phyloP scores from a whole-genome alignment of 2,329 filamentous ascomycete genomes.

The Metarhizium sp. region DNA sequence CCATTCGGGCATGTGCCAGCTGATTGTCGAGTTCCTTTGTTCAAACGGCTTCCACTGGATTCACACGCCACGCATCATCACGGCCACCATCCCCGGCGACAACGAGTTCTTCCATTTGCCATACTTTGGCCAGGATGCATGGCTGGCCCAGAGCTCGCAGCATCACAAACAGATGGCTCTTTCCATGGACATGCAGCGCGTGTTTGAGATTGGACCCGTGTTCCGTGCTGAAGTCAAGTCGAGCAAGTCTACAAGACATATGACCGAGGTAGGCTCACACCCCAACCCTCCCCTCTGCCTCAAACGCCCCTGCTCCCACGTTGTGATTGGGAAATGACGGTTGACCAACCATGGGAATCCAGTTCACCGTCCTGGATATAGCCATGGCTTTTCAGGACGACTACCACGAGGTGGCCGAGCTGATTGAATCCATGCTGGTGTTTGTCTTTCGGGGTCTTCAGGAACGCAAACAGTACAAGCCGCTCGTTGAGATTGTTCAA shows the following conservation, averaged over 20 bases:
- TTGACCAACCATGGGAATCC: neutral
- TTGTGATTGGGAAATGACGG: neutral
- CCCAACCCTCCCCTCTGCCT: neutral
- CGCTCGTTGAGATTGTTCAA: neutral
- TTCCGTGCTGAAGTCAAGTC: neutral
- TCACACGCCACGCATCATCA: neutral
- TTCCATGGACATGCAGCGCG: neutral
- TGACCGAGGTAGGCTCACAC: neutral
- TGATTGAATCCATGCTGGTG: neutral
- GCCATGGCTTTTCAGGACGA: neutral
- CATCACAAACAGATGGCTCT: constrained; percentile 1
- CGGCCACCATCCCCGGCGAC: neutral
- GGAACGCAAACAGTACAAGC: neutral
- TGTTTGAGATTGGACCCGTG: neutral
- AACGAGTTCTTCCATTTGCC: neutral
- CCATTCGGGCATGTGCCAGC: neutral
- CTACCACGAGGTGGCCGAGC: neutral
- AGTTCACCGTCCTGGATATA: neutral
- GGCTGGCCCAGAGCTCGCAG: neutral
- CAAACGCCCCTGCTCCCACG: neutral
- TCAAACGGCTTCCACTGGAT: neutral
- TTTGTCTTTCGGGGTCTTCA: neutral
- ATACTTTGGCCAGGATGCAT: neutral
- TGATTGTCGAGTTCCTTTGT: neutral
- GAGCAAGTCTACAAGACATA: neutral